These are phyloP conservation scores for Aspergillus felis DNA, from an alignment of 2,329 filamentous ascomycete species.

Conservation along the genomic window DNA sequence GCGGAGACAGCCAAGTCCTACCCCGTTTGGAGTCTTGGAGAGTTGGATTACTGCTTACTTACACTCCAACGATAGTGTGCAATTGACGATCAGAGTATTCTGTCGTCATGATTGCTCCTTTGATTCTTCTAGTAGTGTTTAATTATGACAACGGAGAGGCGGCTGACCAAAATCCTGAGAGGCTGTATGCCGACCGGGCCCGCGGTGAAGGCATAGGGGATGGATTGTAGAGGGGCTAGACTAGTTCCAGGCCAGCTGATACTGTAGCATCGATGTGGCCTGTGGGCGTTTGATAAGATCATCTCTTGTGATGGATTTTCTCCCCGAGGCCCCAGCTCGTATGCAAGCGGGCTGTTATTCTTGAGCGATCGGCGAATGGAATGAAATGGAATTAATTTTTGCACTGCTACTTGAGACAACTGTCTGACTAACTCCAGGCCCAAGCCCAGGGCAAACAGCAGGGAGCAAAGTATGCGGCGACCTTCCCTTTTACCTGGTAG, in stretches of 20 bases:
- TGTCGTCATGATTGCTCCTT: background rate
- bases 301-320: background rate
- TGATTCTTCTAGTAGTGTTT: background rate
- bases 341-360: background rate
- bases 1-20: conserved; percentile 1
- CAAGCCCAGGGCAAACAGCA: background rate
- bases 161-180: background rate
- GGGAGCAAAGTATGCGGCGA: background rate
- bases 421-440: background rate
- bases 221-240: background rate
- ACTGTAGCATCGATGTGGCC: background rate
- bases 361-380: background rate
- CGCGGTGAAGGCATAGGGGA: background rate
- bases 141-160: background rate
- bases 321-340: background rate
- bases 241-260: background rate
- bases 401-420: background rate
- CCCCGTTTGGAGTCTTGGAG: background rate
- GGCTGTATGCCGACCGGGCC: background rate
- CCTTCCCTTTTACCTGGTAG: conserved; percentile 6
- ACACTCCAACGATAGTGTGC: background rate
- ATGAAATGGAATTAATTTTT: background rate
- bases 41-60: background rate
- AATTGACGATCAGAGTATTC: background rate
- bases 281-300: background rate